Conservation (phyloP, 2,329 filamentous ascomycete genomes). For the Aphanoascus verrucosus region DNA sequence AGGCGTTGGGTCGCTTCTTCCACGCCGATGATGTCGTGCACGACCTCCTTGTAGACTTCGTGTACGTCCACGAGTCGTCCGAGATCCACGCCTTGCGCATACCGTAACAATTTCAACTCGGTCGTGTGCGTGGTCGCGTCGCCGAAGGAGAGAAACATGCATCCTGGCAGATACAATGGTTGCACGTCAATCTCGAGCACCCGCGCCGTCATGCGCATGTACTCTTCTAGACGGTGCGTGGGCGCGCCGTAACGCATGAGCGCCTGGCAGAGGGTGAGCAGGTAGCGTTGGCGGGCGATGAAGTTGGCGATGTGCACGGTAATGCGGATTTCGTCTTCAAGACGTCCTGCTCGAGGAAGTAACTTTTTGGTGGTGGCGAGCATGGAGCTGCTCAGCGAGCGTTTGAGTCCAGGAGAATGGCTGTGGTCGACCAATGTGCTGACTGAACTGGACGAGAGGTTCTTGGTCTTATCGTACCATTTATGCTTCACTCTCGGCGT, state of each 20-base stretch:
- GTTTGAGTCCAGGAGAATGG: constrained; percentile 22
- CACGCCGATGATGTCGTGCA: constrained; percentile 38
- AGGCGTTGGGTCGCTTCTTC: constrained; percentile 37
- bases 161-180: constrained; percentile 80
- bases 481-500: constrained; percentile 16
- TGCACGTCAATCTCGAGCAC: constrained; percentile 81
- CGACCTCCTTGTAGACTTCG: constrained; percentile 39
- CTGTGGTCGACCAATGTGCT: constrained; percentile 17
- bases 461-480: constrained; percentile 34
- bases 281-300: constrained; percentile 68
- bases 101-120: constrained; percentile 37
- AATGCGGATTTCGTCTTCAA: constrained; percentile 45
- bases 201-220: constrained; percentile 80
- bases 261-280: constrained; percentile 72
- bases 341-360: constrained; percentile 9
- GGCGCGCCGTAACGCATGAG: constrained; percentile 86
- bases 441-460: constrained; percentile 27
- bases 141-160: constrained; percentile 89
- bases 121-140: constrained; percentile 38
- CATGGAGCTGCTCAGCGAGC: constrained; percentile 29
- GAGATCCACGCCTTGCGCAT: constrained; percentile 35
- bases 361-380: constrained; percentile 22
- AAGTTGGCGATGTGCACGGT: constrained; percentile 56
- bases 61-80: constrained; percentile 37
- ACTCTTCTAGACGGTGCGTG: constrained; percentile 80